Evolutionary conservation across 352 stramenopile species (phyloP), one percentile per base, ranked within the genome.

Genomic region (Pseudoperonospora humuli): DNA sequence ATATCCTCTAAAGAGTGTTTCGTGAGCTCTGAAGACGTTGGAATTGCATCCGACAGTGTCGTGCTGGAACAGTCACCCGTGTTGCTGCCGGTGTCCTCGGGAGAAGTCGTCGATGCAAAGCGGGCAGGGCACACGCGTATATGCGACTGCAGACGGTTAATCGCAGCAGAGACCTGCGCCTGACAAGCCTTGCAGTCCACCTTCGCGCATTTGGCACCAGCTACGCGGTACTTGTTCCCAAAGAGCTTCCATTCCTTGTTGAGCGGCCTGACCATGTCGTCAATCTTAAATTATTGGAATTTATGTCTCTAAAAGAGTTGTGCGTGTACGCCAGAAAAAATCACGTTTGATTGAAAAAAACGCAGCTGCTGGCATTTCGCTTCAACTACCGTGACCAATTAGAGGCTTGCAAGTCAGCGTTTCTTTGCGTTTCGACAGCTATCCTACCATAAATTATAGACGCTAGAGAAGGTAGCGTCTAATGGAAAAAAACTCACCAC

Each of bases 211-310:
- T 81, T 83, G 45, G 73, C 70, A 46, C 55, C 70, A 1, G 38
- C 17, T 11, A 81, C 59, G 43, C 67, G 63, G 52, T 85, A 85
- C 57, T 63, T 75, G 19, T 36, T 44, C 3, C 73, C 70, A 39
- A 85, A 85, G 57, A 81, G 51, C 62, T 75, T 61, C 73, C 73
- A 85, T 67, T 81, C 70, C 45, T 82, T 75, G 41, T 77, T 79
- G 7, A 79, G 57, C 15, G 57, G 62, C 51, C 73, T 76, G 8
- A 78, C 67, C 73, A 85, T 85, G 19, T 18, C 11, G 1, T 21
- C 3, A 37, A 37, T 19, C 10, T 19, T 10, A 19, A 37, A 21
- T 23, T n/a, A n/a, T n/a, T n/a, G n/a, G n/a, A n/a, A n/a, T n/a
- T n/a, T n/a, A n/a, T n/a, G n/a, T n/a, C n/a, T n/a, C n/a, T n/a